Conservation (phyloP, 495 filamentous ascomycete species). For the Trichoderma gamsii region DNA sequence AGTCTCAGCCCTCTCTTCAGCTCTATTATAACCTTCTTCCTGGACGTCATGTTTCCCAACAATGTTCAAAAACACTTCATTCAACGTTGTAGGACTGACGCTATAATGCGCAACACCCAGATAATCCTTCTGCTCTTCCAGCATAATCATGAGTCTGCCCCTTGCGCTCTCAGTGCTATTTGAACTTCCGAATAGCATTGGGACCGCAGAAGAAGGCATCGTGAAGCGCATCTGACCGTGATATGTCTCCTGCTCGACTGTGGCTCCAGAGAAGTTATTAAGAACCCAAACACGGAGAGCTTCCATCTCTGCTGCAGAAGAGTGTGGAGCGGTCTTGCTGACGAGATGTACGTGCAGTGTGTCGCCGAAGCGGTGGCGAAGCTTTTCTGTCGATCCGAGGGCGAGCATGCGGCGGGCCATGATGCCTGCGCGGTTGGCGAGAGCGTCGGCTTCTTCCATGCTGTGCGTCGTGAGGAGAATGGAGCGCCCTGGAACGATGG, state of each 20-base stretch:
- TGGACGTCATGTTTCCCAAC: constrained; percentile 20
- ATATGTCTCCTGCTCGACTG: constrained; percentile 56
- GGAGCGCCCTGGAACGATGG: constrained; percentile 44
- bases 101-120: constrained; percentile 28
- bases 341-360: constrained; percentile 58
- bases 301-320: constrained; percentile 52
- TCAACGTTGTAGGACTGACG: constrained; percentile 22
- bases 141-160: constrained; percentile 17
- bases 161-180: constrained; percentile 4
- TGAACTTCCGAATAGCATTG: neutral
- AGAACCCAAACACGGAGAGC: constrained; percentile 51
- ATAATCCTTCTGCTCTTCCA: constrained; percentile 25
- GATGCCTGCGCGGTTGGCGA: constrained; percentile 56
- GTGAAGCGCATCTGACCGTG: constrained; percentile 69
- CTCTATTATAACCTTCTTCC: constrained; percentile 25
- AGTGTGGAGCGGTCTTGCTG: constrained; percentile 56
- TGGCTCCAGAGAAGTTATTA: constrained; percentile 46
- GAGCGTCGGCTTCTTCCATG: constrained; percentile 64
- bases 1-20: neutral
- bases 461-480: constrained; percentile 57
- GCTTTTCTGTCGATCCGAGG: constrained; percentile 48
- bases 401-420: constrained; percentile 55
- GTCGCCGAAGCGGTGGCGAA: constrained; percentile 48
- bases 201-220: constrained; percentile 40
- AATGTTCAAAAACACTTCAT: constrained; percentile 20